A percentile compares a stretch with the other conserved stretches of the same genome.
Evolutionary conservation across 352 stramenopile species (phyloP).

Genomic region (Phytophthora sansomeana): DNA sequence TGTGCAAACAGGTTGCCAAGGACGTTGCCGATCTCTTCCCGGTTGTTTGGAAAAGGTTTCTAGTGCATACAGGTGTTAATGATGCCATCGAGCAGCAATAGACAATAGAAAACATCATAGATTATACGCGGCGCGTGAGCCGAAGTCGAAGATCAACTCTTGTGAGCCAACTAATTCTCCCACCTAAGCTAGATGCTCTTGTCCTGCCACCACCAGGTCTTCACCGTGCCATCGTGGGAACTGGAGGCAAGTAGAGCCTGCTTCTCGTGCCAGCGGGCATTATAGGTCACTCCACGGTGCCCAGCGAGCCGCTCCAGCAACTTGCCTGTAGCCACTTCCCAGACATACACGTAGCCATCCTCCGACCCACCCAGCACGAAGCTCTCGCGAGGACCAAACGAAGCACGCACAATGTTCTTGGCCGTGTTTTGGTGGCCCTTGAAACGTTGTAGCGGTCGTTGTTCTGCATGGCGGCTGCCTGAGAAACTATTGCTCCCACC

Average conservation of each 20-base stretch:
- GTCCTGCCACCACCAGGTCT: slow-evolving; percentile 91
- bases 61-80: slow-evolving; percentile 50
- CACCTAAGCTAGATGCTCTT: slow-evolving; percentile 38
- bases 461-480: slow-evolving; percentile 49
- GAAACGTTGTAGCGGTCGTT: slow-evolving; percentile 85
- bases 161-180: neutral
- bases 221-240: slow-evolving; percentile 90
- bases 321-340: slow-evolving; percentile 88
- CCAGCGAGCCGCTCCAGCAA: slow-evolving; percentile 82
- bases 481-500: slow-evolving; percentile 35
- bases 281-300: slow-evolving; percentile 85
- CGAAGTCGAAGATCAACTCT: slow-evolving; percentile 15
- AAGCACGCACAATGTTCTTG: slow-evolving; percentile 88
- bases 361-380: slow-evolving; percentile 90
- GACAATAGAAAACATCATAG: slow-evolving; percentile 36
- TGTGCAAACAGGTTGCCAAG: slow-evolving; percentile 33
- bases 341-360: slow-evolving; percentile 88
- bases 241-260: slow-evolving; percentile 86
- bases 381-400: slow-evolving; percentile 85
- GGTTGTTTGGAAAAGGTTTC: slow-evolving; percentile 75
- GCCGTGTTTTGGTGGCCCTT: slow-evolving; percentile 91
- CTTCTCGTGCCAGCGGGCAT: slow-evolving; percentile 88
- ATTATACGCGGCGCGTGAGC: slow-evolving; percentile 29
- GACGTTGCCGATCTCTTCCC: slow-evolving; percentile 76
- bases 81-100: slow-evolving; percentile 48